Base-by-base conservation (phyloP, 2,329 filamentous ascomycete genomes). In the Volutella citrinella region DNA sequence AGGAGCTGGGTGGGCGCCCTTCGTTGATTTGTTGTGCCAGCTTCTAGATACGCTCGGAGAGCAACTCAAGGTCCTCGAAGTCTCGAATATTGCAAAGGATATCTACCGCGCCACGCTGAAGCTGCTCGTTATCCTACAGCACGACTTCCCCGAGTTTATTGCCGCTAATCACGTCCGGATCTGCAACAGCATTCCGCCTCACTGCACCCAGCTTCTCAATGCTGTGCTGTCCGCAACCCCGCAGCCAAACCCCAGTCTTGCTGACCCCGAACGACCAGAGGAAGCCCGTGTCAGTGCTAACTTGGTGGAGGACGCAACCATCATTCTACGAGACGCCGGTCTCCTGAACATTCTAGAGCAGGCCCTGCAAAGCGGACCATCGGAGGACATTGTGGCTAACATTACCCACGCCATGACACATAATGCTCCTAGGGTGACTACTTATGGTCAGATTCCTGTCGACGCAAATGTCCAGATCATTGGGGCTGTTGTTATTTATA, bases 131-230 rank as follows among this genome's bases (percentile, higher is more conserved):
- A 76, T 95, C 32, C 69, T 98, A 33, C 87, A 95, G 49, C 93
- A 97, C 56, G 93, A 98, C 60, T 97, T 88, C 62, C 86, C 91
- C 0, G 89, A 96, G 36, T 98, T 95, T 61, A 67, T 98, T 25
- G 84, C 87, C 6, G 87, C 90, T 50, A 88, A 95, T 59, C 87
- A 95, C 56, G 80, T 87, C 48, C 78, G 80, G 48, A 78, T 98
- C 32, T 89, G 84, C 65, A 82, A 85, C 49, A 80, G 79, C 53
- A 84, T 97, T 38, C 87, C 90, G 3, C 78, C 81, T 31, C 84
- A 93, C 54, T 93, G 87, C 62, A 82, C 83, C 12, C 93, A 97
- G 61, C 72, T 96, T 32, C 80, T 90, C 46, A 96, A 97, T 55
- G 72, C 95, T 34, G 80, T 98, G 33, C 74, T 97, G 42, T 85